Percentiles rank a stretch among this genome's conserved stretches.
Conservation (phyloP, 2,329 filamentous ascomycete species). For the Talaromyces sp. region DNA sequence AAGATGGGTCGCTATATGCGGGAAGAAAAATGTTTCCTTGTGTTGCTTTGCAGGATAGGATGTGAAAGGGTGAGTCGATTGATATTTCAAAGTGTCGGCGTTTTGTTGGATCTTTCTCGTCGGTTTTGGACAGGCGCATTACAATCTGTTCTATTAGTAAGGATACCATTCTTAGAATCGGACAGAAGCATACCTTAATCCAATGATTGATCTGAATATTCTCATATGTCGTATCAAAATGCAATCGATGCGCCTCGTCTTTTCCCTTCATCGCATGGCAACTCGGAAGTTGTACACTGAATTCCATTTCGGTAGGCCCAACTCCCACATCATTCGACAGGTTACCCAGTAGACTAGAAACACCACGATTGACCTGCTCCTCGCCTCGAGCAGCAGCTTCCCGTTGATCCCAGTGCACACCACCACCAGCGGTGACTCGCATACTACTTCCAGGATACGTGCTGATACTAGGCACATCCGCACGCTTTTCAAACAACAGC, state of each 20-base stretch:
- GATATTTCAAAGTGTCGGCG: slow-evolving; percentile 92
- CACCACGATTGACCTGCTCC: slow-evolving; percentile 52
- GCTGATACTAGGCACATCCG: slow-evolving; percentile 70
- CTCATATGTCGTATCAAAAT: slow-evolving; percentile 90
- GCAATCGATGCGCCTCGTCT: slow-evolving; percentile 63
- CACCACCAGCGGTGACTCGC: slow-evolving; percentile 74
- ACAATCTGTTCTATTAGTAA: slow-evolving; percentile 61
- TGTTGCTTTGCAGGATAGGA: slow-evolving; percentile 89
- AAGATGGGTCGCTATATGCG: slow-evolving; percentile 65
- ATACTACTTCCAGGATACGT: slow-evolving; percentile 73
- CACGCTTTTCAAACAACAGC: slow-evolving; percentile 80
- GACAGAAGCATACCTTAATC: slow-evolving; percentile 70
- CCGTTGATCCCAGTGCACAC: slow-evolving; percentile 64
- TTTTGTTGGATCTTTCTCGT: slow-evolving; percentile 72
- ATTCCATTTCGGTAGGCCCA: slow-evolving; percentile 89
- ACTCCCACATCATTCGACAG: slow-evolving; percentile 72
- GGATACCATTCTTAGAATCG: background rate
- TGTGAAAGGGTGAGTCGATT: slow-evolving; percentile 91
- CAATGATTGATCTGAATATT: slow-evolving; percentile 93
- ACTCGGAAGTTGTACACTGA: slow-evolving; percentile 86
- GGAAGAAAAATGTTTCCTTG: slow-evolving; percentile 84
- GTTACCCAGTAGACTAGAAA: slow-evolving; percentile 75
- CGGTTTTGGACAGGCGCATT: slow-evolving; percentile 82
- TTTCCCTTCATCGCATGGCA: slow-evolving; percentile 78
- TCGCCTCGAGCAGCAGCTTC: slow-evolving; percentile 56